Conservation (phyloP, 164 flowering plant species). For the Vitis labrusca region DNA sequence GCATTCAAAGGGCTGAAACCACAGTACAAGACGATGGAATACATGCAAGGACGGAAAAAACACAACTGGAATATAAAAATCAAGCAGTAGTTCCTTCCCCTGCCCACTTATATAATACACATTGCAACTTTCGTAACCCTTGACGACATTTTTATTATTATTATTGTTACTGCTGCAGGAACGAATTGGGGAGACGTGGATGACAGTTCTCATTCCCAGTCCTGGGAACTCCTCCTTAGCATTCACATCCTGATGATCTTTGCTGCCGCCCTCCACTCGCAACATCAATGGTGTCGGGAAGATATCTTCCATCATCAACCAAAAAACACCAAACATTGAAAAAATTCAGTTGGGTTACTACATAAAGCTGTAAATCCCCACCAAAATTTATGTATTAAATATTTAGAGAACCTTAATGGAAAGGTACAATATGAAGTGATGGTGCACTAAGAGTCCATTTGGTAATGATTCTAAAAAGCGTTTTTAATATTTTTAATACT, state of each 20-base stretch:
- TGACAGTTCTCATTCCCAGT: not conserved
- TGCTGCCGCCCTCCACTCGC: slow-evolving; percentile 52
- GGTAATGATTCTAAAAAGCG: too few species aligned
- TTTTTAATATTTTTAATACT: too few species aligned
- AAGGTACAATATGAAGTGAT: too few species aligned
- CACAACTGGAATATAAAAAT: too few species aligned
- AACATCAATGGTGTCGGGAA: slow-evolving; percentile 77
- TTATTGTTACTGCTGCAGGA: slow-evolving; percentile 2
- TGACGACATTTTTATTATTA: too few species aligned
- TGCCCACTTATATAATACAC: too few species aligned
- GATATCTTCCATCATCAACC: slow-evolving; percentile 44
- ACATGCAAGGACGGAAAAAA: too few species aligned
- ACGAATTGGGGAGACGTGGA: not conserved
- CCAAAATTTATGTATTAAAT: not conserved
- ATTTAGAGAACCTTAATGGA: not conserved
- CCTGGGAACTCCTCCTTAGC: slow-evolving; percentile 19
- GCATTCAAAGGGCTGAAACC: too few species aligned
- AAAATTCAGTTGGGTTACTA: not conserved
- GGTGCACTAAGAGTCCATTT: too few species aligned
- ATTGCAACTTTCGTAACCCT: too few species aligned
- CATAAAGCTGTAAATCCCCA: not conserved
- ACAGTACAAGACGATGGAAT: too few species aligned
- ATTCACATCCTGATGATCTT: slow-evolving; percentile 67
- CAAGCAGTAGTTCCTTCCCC: too few species aligned
- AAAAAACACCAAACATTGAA: not conserved